Conservation (phyloP, 176 grass and related monocot species). For the Calamus simplicifolius region DNA sequence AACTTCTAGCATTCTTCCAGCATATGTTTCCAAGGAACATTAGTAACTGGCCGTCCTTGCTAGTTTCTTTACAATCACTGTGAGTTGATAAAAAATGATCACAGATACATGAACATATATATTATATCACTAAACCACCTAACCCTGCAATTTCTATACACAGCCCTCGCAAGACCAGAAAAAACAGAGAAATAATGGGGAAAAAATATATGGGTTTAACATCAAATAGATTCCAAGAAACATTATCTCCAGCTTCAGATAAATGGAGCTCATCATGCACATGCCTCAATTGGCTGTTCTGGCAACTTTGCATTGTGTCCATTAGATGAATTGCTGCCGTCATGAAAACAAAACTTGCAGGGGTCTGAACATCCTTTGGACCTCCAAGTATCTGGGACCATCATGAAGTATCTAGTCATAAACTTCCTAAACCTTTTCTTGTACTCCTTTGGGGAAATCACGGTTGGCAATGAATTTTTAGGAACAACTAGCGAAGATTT, state of each 20-base stretch:
- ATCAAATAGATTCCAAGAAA: conserved; percentile 15
- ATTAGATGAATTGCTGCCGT: too few relatives aligned
- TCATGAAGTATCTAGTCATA: conserved; percentile 60
- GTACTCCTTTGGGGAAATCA: conserved; percentile 78
- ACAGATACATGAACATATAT: conserved; percentile 29
- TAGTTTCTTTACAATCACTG: too few relatives aligned
- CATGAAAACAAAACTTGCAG: conserved; percentile 45
- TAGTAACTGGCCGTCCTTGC: too few relatives aligned
- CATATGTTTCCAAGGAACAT: too few relatives aligned
- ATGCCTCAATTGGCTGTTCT: conserved; percentile 34
- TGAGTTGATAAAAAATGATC: too few relatives aligned
- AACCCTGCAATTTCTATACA: conserved; percentile 50
- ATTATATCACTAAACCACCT: conserved; percentile 30
- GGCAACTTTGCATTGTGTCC: conserved; percentile 20
- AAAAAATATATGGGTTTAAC: background rate
- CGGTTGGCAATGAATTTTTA: conserved; percentile 70
- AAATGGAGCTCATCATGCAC: conserved; percentile 19
- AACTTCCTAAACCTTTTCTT: conserved; percentile 96
- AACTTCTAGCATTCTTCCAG: too few relatives aligned
- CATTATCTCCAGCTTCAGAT: conserved; percentile 16
- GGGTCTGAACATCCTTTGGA: conserved; percentile 26
- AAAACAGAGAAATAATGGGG: conserved; percentile 15
- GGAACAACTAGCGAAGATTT: conserved; percentile 79
- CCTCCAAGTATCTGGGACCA: conserved; percentile 74
- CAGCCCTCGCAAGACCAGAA: conserved; percentile 24